Evolutionary conservation across 2,329 filamentous ascomycete genomes (phyloP), one percentile per base, ranked within the genome.

Genomic region (Simplicillium sp.): DNA sequence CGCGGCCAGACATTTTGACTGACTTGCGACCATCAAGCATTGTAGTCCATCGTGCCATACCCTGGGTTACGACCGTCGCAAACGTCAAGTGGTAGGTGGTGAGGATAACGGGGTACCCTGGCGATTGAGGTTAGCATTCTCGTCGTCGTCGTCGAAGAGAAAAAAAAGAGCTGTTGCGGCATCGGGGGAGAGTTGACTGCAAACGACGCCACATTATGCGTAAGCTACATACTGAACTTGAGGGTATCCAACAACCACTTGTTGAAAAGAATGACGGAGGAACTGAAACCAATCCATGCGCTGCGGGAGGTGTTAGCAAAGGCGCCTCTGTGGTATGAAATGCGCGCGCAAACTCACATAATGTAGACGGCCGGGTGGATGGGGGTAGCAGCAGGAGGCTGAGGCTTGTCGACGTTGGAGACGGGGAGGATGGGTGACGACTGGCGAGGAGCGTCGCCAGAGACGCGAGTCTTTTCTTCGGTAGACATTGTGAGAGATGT

Each of bases 261-360:
- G 81, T 98, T 97, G 82, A 96, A 97, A 47, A 98, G 73, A 61
- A 98, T 98, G 59, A 97, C 88, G 54, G 84, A 87, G 34, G 88
- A 95, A 57, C 87, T 94, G 62, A 96, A 74, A 44, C 81, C 71
- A 59, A 98, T 97, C 92, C 92, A 98, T 52, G 81, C 73, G 54
- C 89, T 95, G 62, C 34, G 40, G 25, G n/a, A 25, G 28, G 31
- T 13, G 29, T 11, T 39, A 32, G 37, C 9, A 9, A 11, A 17
- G 50, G 17, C 38, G 18, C 25, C 7, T 28, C 3, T n/a, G 15
- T 29, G 18, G 16, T 36, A 17, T 29, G 17, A 12, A 13, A 12
- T 31, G 29, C 9, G 35, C 35, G 43, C 52, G 44, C 53, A 47
- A 41, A 68, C 73, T 60, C 64, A 80, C 79, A 74, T 65, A 29